Conservation (phyloP, 2,329 filamentous ascomycete species). For the Parastagonospora avenae region DNA sequence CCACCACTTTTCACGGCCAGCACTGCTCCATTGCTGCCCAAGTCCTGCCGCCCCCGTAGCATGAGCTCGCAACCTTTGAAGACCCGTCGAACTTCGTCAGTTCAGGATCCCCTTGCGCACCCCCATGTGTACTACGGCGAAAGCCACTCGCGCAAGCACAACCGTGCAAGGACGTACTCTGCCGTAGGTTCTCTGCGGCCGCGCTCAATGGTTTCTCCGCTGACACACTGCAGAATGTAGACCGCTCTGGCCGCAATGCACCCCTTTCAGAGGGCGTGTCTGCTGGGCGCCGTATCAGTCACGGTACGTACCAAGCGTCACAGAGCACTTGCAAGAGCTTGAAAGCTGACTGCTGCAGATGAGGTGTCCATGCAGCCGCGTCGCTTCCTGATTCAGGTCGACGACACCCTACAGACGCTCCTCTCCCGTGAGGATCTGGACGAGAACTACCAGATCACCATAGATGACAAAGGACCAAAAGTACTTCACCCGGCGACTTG, state of each 20-base stretch:
- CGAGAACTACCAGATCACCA: conserved; percentile 94
- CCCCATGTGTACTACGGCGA: conserved; percentile 66
- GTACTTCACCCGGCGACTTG: conserved; percentile 49
- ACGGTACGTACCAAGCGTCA: conserved; percentile 33
- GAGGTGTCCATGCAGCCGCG: conserved; percentile 72
- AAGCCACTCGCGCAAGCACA: conserved; percentile 53
- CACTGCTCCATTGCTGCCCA: conserved; percentile 15
- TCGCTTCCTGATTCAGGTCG: conserved; percentile 85
- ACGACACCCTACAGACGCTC: conserved; percentile 78
- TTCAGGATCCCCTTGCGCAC: conserved; percentile 61
- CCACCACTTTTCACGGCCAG: conserved; percentile 9
- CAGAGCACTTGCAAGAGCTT: background rate
- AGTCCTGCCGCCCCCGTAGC: conserved; percentile 33
- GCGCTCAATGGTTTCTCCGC: conserved; percentile 7
- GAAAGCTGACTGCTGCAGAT: conserved; percentile 59
- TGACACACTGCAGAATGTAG: conserved; percentile 34
- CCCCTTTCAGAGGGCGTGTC: conserved; percentile 30
- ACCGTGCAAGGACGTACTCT: conserved; percentile 60
- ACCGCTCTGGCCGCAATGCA: conserved; percentile 38
- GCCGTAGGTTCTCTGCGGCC: conserved; percentile 50
- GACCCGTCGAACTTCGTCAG: conserved; percentile 48
- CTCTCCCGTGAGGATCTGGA: conserved; percentile 90
- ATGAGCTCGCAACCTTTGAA: conserved; percentile 49
- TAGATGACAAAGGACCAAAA: conserved; percentile 94
- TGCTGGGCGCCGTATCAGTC: conserved; percentile 44